Base-by-base conservation (phyloP, 805 yeast genomes). In the Pichia nakasei region DNA sequence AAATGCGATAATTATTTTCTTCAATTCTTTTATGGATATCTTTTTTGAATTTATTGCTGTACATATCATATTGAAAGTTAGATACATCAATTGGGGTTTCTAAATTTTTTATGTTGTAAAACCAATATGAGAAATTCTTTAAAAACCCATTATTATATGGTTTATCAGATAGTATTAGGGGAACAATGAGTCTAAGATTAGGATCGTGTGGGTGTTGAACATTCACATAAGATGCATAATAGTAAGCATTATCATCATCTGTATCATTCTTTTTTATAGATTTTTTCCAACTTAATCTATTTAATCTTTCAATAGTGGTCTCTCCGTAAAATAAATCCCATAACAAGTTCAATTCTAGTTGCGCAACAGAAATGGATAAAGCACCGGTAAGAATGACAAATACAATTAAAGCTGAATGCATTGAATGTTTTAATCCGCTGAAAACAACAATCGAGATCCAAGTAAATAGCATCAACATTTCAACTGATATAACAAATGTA, bases 301-400 rank as follows among this genome's bases (percentile, higher is more conserved):
- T 44, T 18, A 39, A 19, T 35, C 48, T 15, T 35, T 51, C 48
- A 44, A 40, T 36, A 21, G 51, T 36, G 0, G 85, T 75, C 46
- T 68, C 61, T 51, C 83, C 81, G 8, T 48, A 46, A 2, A 50
- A 39, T 20, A 82, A 65, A 4, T 61, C 51, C 2, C 72, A 51
- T 58, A 80, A 61, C 2, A 73, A 22, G 20, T 73, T 45, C 65
- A 73, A 67, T n/a, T 73, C 53, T 15, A 60, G 39, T 22, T 46
- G 67, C 0, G 61, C 49, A 2, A 75, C 52, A 61, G 81, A 66
- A 1, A 73, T 5, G 17, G 74, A 41, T 68, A 76, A 70, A 22
- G 73, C 53, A 1, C 70, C 72, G 15, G 69, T 51, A 2, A 73
- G 47, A 0, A 76, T 61, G 34, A 72, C 71, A 9, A 76, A 42